Percentiles rank a stretch among this genome's conserved stretches.
These are phyloP conservation scores for Cicer cuneatum DNA, from an alignment of 306 rosid species.

Conservation along the genomic window DNA sequence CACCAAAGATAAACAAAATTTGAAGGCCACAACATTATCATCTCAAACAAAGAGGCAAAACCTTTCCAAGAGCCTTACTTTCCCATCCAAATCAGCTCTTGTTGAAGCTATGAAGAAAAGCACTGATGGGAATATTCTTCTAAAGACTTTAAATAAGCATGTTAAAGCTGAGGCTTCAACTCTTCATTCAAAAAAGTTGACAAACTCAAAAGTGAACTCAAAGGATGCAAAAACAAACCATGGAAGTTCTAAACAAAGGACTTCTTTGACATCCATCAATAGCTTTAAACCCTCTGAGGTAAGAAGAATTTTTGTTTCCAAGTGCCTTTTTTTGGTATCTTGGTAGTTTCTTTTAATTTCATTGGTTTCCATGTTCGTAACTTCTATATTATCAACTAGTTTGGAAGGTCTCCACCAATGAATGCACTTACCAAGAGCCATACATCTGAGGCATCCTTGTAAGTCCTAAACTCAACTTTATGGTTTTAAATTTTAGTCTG, in stretches of 20 bases:
- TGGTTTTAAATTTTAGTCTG: background rate
- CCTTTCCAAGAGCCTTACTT: constrained; percentile 80
- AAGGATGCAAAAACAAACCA: constrained; percentile 55
- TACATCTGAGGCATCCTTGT: constrained; percentile 60
- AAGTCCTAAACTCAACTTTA: constrained; percentile 39
- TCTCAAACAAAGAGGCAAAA: constrained; percentile 55
- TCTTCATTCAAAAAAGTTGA: constrained; percentile 53
- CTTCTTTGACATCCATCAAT: constrained; percentile 58
- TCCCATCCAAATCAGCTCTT: constrained; percentile 66
- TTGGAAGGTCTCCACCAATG: constrained; percentile 53
- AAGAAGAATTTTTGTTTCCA: background rate
- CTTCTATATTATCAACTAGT: constrained; percentile 47
- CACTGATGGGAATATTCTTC: constrained; percentile 51
- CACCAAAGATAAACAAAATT: constrained; percentile 63
- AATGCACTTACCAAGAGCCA: constrained; percentile 52
- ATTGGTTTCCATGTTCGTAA: constrained; percentile 36
- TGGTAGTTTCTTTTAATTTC: constrained; percentile 31
- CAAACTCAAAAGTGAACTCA: constrained; percentile 53
- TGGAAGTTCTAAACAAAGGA: constrained; percentile 48
- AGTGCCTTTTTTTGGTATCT: constrained; percentile 1
- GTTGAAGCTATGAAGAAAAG: constrained; percentile 72
- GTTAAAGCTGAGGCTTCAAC: constrained; percentile 18
- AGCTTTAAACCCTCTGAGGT: constrained; percentile 57
- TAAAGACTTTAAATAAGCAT: constrained; percentile 54
- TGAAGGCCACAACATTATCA: constrained; percentile 50